Evolutionary conservation across 345 rosid genomes (phyloP).

Genomic region (Rhodomyrtus tomentosa): DNA sequence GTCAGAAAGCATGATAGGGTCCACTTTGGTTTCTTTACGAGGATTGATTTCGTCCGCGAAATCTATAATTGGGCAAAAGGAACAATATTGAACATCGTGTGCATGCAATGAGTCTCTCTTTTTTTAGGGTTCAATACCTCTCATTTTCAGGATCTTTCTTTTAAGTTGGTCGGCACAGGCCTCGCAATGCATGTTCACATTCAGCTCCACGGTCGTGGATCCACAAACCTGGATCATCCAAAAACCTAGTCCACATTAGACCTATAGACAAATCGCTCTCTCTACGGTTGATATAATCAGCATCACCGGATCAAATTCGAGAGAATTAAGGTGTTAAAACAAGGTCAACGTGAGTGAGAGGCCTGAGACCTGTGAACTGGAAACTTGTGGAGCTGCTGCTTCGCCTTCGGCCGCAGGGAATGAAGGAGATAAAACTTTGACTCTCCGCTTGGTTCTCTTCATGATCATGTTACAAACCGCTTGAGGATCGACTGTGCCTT

Average conservation of each 20-base stretch:
- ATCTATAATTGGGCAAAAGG: neutral
- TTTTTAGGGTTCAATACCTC: constrained; percentile 29
- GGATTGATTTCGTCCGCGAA: neutral
- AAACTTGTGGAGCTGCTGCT: constrained; percentile 57
- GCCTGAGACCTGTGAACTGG: constrained; percentile 43
- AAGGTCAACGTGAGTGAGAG: neutral
- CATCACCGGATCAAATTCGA: neutral
- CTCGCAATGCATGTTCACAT: constrained; percentile 85
- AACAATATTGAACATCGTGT: neutral
- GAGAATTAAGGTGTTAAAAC: neutral
- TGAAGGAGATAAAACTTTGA: constrained; percentile 66
- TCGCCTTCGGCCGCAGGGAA: constrained; percentile 60
- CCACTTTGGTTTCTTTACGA: neutral
- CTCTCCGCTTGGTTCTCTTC: constrained; percentile 73
- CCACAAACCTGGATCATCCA: constrained; percentile 35
- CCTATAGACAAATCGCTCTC: neutral
- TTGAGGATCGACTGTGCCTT: constrained; percentile 76
- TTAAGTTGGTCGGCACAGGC: constrained; percentile 91
- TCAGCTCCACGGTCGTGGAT: constrained; percentile 61
- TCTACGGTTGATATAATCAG: neutral
- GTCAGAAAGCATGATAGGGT: neutral
- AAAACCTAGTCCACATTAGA: neutral
- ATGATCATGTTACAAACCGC: constrained; percentile 61
- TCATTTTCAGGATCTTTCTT: constrained; percentile 85
- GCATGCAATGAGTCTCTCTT: neutral